phyloP scores from a whole-genome alignment of 179 eudicot genomes.

The Spergularia azorica region DNA sequence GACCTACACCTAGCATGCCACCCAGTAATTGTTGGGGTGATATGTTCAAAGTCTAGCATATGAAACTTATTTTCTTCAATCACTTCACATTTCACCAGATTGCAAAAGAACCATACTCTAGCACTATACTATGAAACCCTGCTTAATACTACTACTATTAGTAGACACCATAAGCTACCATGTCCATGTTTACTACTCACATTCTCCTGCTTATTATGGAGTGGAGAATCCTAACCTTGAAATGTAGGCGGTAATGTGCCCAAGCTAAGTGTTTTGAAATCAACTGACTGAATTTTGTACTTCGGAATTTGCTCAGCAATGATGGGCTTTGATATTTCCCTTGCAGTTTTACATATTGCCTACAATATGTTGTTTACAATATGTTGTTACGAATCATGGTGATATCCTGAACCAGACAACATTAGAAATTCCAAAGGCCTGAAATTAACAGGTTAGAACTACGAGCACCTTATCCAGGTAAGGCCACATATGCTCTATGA shows the following conservation, averaged over 20 bases:
- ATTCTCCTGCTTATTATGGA: constrained; percentile 10
- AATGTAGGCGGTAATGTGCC: constrained; percentile 78
- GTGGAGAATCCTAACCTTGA: constrained; percentile 46
- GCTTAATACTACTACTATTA: neutral
- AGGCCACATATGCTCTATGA: constrained; percentile 87
- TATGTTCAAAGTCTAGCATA: neutral
- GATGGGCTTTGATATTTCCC: constrained; percentile 51
- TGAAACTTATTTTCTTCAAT: neutral
- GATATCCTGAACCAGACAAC: neutral
- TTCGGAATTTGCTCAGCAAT: constrained; percentile 63
- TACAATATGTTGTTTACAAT: constrained; percentile 2
- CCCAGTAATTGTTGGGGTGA: neutral
- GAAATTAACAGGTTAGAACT: neutral
- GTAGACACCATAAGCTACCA: neutral
- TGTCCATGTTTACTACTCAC: neutral
- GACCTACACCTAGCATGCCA: neutral
- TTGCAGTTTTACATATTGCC: constrained; percentile 67
- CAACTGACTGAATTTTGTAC: constrained; percentile 64
- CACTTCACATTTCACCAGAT: neutral
- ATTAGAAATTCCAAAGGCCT: neutral
- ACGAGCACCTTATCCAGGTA: constrained; percentile 78
- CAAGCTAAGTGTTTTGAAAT: constrained; percentile 59
- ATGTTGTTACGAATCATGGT: neutral
- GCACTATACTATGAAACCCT: neutral
- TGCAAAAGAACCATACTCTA: neutral